phyloP scores from a whole-genome alignment of 2,329 filamentous ascomycete genomes.

The Colletotrichum eremochloae region DNA sequence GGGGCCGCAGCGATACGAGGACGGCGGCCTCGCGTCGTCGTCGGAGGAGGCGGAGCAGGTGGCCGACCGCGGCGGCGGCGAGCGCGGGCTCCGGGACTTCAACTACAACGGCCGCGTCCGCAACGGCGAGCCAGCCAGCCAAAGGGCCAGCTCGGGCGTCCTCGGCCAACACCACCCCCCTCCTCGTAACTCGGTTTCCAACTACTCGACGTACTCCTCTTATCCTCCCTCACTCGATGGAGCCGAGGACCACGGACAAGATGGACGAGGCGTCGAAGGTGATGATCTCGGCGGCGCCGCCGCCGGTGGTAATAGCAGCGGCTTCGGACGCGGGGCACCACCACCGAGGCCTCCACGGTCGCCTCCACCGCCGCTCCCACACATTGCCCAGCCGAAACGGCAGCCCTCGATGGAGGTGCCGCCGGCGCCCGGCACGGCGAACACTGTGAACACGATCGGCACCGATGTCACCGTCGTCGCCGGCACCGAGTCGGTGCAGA shows the following conservation, averaged over 20 bases:
- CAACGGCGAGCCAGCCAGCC: slow-evolving; percentile 28
- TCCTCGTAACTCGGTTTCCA: slow-evolving; percentile 21
- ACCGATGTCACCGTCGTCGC: slow-evolving; percentile 16
- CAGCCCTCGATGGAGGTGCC: slow-evolving; percentile 12
- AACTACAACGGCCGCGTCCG: slow-evolving; percentile 41
- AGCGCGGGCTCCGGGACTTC: slow-evolving; percentile 37
- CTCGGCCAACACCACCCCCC: slow-evolving; percentile 25
- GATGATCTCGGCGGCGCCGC: neutral
- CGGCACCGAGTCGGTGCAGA: slow-evolving; percentile 7
- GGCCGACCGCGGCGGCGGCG: slow-evolving; percentile 14
- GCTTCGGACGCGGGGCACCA: neutral
- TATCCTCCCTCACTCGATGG: slow-evolving; percentile 23
- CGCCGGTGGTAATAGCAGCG: neutral
- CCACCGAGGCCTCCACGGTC: slow-evolving; percentile 3
- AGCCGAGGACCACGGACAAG: neutral
- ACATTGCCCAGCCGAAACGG: slow-evolving; percentile 15
- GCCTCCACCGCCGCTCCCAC: slow-evolving; percentile 14
- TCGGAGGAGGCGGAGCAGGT: neutral
- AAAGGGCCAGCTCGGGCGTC: slow-evolving; percentile 25
- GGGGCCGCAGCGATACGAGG: neutral
- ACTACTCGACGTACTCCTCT: slow-evolving; percentile 33
- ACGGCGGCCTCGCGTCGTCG: neutral
- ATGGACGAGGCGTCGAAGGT: neutral
- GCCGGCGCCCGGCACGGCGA: slow-evolving; percentile 4
- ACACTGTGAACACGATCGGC: slow-evolving; percentile 8